These are phyloP conservation scores for Heterobasidion annosum DNA, from an alignment of 1,284 basidiomycete genomes.

Conservation along the genomic window DNA sequence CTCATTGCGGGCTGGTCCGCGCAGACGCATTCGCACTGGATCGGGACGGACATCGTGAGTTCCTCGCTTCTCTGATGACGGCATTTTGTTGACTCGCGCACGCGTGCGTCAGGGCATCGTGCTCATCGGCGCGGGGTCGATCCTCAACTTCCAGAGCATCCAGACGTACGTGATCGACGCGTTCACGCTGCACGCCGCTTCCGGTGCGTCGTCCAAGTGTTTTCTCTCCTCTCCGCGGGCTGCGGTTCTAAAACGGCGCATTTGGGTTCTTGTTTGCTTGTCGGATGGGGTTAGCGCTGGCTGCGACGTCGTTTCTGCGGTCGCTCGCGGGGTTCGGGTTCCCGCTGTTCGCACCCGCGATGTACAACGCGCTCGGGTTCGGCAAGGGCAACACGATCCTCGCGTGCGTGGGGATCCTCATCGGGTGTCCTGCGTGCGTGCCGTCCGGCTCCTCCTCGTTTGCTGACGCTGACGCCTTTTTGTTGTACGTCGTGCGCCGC, in stretches of 20 bases:
- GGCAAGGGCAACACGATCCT: constrained; percentile 59
- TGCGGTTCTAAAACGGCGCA: background rate
- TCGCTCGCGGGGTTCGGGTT: constrained; percentile 59
- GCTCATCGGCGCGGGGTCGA: constrained; percentile 41
- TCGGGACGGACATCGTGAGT: constrained; percentile 55
- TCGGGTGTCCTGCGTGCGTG: constrained; percentile 45
- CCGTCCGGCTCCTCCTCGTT: no score
- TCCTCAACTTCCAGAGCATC: constrained; percentile 48
- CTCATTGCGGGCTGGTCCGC: constrained; percentile 63
- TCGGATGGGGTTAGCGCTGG: constrained; percentile 32
- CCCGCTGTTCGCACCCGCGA: constrained; percentile 57
- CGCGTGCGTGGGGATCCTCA: constrained; percentile 39
- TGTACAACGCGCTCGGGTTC: constrained; percentile 55
- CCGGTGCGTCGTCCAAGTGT: constrained; percentile 27
- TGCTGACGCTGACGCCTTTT: constrained; percentile 32
- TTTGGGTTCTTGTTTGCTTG: constrained; percentile 7
- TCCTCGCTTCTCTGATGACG: background rate
- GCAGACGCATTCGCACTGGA: constrained; percentile 49
- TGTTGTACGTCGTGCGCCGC: background rate
- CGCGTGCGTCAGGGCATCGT: constrained; percentile 38
- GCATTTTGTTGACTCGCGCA: no score
- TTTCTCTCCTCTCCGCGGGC: background rate
- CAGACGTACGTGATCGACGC: constrained; percentile 60
- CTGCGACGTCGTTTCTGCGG: constrained; percentile 47
- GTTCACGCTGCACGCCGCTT: constrained; percentile 59